Conservation (phyloP, 2,329 filamentous ascomycete genomes). For the Coniochaeta pulveracea region DNA sequence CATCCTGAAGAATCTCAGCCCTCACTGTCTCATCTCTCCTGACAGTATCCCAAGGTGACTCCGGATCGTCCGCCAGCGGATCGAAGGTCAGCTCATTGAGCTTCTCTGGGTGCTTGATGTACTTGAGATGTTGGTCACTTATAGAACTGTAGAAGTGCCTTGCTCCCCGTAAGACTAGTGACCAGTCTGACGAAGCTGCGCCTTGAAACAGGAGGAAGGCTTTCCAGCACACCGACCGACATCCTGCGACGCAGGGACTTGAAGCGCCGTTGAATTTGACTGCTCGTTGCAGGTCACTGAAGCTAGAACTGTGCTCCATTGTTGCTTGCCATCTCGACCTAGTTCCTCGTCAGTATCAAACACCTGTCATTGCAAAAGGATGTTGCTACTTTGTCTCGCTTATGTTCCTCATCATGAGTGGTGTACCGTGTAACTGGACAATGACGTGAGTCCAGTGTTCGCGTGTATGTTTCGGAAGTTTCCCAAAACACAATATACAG, state of each 20-base stretch:
- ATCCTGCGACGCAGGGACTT: constrained; percentile 58
- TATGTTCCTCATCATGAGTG: constrained; percentile 35
- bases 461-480: too few species aligned
- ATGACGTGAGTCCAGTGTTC: too few species aligned
- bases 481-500: too few species aligned
- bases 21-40: constrained; percentile 75
- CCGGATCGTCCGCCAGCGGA: constrained; percentile 72
- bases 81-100: constrained; percentile 61
- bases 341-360: constrained; percentile 3
- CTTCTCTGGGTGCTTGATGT: constrained; percentile 75
- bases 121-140: constrained; percentile 65
- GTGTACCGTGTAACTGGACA: too few species aligned
- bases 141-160: constrained; percentile 65
- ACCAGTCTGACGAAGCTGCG: constrained; percentile 56
- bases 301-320: constrained; percentile 41
- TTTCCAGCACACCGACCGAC: constrained; percentile 91
- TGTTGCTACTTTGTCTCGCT: constrained; percentile 39
- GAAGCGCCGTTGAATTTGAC: constrained; percentile 46
- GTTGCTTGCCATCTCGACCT: constrained; percentile 61
- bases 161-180: constrained; percentile 51
- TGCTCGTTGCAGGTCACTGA: constrained; percentile 52
- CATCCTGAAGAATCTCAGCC: constrained; percentile 87
- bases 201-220: constrained; percentile 70
- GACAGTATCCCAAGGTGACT: constrained; percentile 88
- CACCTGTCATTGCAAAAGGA: too few species aligned